A percentile compares a stretch with the other conserved stretches of the same genome.
phyloP scores from a whole-genome alignment of 345 rosid genomes.

The Arabidopsis arenosa region DNA sequence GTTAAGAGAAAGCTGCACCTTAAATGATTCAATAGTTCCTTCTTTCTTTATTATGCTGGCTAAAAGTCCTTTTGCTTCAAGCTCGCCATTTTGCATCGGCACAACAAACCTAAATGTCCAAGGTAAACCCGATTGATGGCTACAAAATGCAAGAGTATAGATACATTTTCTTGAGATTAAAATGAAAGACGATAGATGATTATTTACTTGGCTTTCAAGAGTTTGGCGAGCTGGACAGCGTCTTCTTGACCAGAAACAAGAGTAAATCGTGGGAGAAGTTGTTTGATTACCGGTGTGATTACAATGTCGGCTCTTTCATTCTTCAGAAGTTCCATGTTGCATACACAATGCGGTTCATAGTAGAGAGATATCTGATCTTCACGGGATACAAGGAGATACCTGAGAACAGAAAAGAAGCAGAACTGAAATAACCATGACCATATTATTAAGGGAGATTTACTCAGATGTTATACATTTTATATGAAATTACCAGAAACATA shows the following conservation, averaged over 20 bases:
- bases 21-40: slow-evolving; percentile 85
- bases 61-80: slow-evolving; percentile 76
- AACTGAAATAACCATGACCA: neutral
- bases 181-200: slow-evolving; percentile 2
- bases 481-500: no score
- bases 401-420: slow-evolving; percentile 26
- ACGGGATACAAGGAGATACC: slow-evolving; percentile 68
- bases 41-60: slow-evolving; percentile 59
- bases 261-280: slow-evolving; percentile 85
- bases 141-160: slow-evolving; percentile 15
- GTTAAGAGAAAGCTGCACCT: slow-evolving; percentile 54
- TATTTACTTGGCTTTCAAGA: slow-evolving; percentile 73
- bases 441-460: no score
- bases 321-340: slow-evolving; percentile 57
- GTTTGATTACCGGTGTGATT: slow-evolving; percentile 90
- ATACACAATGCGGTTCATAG: slow-evolving; percentile 91
- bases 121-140: neutral
- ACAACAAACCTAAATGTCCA: slow-evolving; percentile 65
- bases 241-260: slow-evolving; percentile 97
- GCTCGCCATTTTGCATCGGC: slow-evolving; percentile 93
- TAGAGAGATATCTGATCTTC: slow-evolving; percentile 70
- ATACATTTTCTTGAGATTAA: slow-evolving; percentile 17
- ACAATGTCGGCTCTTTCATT: slow-evolving; percentile 79
- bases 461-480: no score
- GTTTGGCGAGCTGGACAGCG: slow-evolving; percentile 82